Conservation (phyloP, 2,329 filamentous ascomycete genomes). For the Botrytis byssoidea region DNA sequence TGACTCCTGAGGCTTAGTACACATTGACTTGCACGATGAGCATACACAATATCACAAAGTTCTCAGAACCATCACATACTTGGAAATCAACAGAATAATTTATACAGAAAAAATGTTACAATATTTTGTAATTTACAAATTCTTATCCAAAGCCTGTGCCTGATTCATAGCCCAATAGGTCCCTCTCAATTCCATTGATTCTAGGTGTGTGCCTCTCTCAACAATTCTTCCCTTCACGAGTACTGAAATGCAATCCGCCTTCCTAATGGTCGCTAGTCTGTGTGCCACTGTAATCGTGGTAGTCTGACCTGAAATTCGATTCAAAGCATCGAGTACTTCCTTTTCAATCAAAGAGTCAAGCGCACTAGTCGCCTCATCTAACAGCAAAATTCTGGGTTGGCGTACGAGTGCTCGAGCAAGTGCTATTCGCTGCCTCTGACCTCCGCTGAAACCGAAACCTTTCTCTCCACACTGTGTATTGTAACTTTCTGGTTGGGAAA, state of each 20-base stretch:
- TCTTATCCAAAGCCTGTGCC: conserved; percentile 60
- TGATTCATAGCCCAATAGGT: conserved; percentile 57
- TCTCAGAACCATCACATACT: neutral
- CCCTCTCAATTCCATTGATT: conserved; percentile 60
- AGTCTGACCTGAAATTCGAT: conserved; percentile 42
- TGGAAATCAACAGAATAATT: neutral
- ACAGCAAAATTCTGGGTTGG: conserved; percentile 77
- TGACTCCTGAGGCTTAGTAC: neutral
- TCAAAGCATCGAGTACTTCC: conserved; percentile 71
- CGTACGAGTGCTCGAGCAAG: conserved; percentile 87
- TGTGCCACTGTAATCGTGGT: conserved; percentile 77
- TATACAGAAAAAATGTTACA: neutral
- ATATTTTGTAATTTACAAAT: neutral
- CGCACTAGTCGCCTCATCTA: conserved; percentile 78
- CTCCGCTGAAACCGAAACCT: conserved; percentile 78
- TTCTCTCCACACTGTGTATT: conserved; percentile 82
- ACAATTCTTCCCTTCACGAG: conserved; percentile 25
- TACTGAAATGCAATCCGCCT: conserved; percentile 26
- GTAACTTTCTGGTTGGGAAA: conserved; percentile 62
- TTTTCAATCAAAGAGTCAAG: conserved; percentile 74
- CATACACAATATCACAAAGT: neutral
- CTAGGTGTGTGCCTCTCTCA: conserved; percentile 25
- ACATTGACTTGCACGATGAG: neutral
- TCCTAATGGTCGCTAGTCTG: conserved; percentile 70
- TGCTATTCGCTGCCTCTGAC: conserved; percentile 86